A percentile compares a stretch with the other conserved stretches of the same genome.
phyloP scores from a whole-genome alignment of 2,329 filamentous ascomycete species.

The Pseudogymnoascus sp. region DNA sequence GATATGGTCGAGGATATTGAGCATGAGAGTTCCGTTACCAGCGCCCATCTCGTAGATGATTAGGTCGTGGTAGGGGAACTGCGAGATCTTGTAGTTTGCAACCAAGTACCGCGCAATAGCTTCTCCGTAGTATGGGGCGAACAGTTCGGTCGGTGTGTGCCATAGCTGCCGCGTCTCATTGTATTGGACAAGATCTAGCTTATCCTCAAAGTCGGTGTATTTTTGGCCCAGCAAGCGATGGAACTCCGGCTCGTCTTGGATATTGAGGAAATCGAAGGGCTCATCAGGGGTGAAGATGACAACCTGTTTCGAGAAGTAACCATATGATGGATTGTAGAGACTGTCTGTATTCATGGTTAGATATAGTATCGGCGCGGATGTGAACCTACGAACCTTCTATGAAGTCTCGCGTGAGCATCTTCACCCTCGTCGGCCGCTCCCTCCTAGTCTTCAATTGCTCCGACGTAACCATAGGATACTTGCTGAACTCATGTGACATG shows the following conservation, averaged over 20 bases:
- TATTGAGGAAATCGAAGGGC: conserved; percentile 77
- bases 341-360: conserved; percentile 54
- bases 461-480: conserved; percentile 80
- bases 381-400: conserved; percentile 64
- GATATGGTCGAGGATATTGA: conserved; percentile 96
- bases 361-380: not conserved
- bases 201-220: conserved; percentile 86
- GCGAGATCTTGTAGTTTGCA: conserved; percentile 88
- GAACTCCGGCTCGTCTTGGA: conserved; percentile 83
- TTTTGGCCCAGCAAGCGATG: conserved; percentile 66
- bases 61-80: conserved; percentile 92
- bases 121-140: conserved; percentile 93
- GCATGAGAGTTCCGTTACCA: conserved; percentile 94
- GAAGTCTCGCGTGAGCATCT: conserved; percentile 97
- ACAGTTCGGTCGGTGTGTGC: conserved; percentile 97
- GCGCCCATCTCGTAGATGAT: conserved; percentile 99
- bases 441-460: conserved; percentile 63
- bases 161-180: conserved; percentile 80
- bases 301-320: conserved; percentile 93
- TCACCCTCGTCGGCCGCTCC: conserved; percentile 77
- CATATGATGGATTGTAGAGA: conserved; percentile 88
- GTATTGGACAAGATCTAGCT: conserved; percentile 62
- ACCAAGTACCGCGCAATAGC: conserved; percentile 94
- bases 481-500: conserved; percentile 69
- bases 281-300: conserved; percentile 92